Conservation (phyloP, 306 rosid species). For the Cyclanthera cordifolia region DNA sequence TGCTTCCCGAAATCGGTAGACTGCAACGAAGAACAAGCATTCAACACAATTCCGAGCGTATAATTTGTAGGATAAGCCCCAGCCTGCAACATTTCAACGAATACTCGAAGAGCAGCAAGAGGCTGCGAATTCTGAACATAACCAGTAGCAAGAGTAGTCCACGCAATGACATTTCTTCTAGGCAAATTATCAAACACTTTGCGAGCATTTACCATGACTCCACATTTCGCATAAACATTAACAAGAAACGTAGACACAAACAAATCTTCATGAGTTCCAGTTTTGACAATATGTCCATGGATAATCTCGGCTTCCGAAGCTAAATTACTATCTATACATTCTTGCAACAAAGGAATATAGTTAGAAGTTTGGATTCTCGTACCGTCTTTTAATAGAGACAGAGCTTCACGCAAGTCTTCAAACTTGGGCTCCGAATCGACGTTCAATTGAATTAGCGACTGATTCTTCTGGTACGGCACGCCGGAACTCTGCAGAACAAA, state of each 20-base stretch:
- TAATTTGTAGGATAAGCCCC: constrained; percentile 59
- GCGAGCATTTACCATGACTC: constrained; percentile 43
- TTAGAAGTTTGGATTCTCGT: constrained; percentile 27
- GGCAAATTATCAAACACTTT: constrained; percentile 48
- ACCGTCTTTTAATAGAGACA: constrained; percentile 30
- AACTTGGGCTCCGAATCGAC: constrained; percentile 30
- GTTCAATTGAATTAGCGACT: constrained; percentile 22
- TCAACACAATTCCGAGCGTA: constrained; percentile 52
- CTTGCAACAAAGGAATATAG: constrained; percentile 49
- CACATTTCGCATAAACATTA: constrained; percentile 60
- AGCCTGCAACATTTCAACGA: constrained; percentile 52
- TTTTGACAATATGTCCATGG: constrained; percentile 60
- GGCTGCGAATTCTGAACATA: constrained; percentile 52
- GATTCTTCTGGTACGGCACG: constrained; percentile 42
- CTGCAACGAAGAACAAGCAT: constrained; percentile 47
- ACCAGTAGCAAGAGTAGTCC: constrained; percentile 68
- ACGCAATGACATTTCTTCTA: constrained; percentile 37
- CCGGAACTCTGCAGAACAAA: constrained; percentile 38
- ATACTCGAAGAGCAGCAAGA: constrained; percentile 33
- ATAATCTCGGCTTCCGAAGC: constrained; percentile 30
- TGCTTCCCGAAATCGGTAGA: constrained; percentile 49
- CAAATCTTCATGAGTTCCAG: constrained; percentile 43
- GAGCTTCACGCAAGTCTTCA: constrained; percentile 46
- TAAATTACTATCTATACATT: constrained; percentile 39
- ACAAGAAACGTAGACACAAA: constrained; percentile 42